Evolutionary conservation across 257 asterid genomes (phyloP), one percentile per base, ranked within the genome.

Genomic region (Plectranthus barbatus): DNA sequence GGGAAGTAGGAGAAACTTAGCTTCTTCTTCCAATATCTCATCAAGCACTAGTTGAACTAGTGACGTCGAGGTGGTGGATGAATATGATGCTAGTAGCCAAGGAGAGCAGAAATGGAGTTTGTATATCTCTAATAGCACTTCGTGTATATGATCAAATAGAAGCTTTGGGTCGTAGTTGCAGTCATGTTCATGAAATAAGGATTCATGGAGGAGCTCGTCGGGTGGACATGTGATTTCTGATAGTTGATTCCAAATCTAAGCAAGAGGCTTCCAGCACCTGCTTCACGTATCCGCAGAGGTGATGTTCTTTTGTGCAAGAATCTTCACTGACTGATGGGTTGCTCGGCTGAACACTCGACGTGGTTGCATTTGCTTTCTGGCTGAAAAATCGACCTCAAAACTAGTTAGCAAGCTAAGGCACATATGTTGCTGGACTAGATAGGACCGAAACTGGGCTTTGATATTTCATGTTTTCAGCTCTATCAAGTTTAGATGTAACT

Each of bases 401-500:
- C 8, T 47, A 63, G 68, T 64, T 54, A 44, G 67, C 62, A n/a
- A n/a, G n/a, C n/a, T n/a, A 33, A 52, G 37, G 34, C 23, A 20
- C 10, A 5, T 36, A 1, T 26, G 19, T 11, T n/a, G 67, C n/a
- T n/a, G 24, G 19, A 49, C 45, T 31, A 56, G 31, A 13, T 12
- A 91, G 84, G 11, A 91, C 97, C 37, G 97, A 91, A 56, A 84
- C 82, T 7, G 97, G 97, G 79, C 95, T 91, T 53, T 61, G 83
- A 72, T 74, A 65, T 64, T 82, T 86, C 44, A 58, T 56, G 62
- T 62, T 60, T 49, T 78, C 71, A 18, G 60, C 74, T 52, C 20
- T n/a, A n/a, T n/a, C n/a, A n/a, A n/a, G n/a, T n/a, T n/a, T 59
- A 39, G 83, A 85, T 55, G 76, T 45, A 11, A 24, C 62, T 9